phyloP scores from a whole-genome alignment of 352 stramenopile species.

The Aphanomyces stellatus region DNA sequence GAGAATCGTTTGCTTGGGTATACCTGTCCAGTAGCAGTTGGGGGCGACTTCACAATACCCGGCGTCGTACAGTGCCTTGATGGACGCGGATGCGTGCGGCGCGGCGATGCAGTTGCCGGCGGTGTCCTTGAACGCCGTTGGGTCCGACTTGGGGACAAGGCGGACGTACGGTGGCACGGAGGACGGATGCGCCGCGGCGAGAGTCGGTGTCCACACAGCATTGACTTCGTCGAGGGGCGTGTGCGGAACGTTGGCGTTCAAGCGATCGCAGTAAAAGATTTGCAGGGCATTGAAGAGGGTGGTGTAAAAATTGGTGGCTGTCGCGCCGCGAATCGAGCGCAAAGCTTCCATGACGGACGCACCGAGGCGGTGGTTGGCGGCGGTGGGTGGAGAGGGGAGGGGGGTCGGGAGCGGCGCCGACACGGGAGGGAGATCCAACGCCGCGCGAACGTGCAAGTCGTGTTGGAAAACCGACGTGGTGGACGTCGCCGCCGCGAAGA shows the following conservation, averaged over 20 bases:
- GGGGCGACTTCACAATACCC: slow-evolving; percentile 43
- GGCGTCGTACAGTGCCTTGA: slow-evolving; percentile 24
- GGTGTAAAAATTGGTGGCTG: neutral
- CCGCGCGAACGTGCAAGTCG: too few species aligned
- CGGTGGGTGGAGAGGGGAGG: too few species aligned
- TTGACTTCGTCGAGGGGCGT: neutral
- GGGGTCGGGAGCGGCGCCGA: too few species aligned
- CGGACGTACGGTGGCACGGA: slow-evolving; percentile 25
- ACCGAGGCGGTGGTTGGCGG: too few species aligned
- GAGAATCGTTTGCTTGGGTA: neutral
- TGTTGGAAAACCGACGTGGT: too few species aligned
- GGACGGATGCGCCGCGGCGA: neutral
- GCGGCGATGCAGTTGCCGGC: slow-evolving; percentile 30
- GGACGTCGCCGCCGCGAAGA: too few species aligned
- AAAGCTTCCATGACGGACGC: neutral
- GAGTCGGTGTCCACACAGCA: neutral
- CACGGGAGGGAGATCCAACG: too few species aligned
- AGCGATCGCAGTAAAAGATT: slow-evolving; percentile 2
- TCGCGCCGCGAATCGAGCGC: neutral
- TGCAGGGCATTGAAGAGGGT: neutral
- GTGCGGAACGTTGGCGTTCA: neutral
- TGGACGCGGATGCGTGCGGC: slow-evolving; percentile 22
- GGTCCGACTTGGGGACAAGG: slow-evolving; percentile 27
- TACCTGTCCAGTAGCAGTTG: slow-evolving; percentile 52
- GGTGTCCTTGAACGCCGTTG: slow-evolving; percentile 36